Conservation (phyloP, 768 basidiomycete species). For the Trametes sanguinea region DNA sequence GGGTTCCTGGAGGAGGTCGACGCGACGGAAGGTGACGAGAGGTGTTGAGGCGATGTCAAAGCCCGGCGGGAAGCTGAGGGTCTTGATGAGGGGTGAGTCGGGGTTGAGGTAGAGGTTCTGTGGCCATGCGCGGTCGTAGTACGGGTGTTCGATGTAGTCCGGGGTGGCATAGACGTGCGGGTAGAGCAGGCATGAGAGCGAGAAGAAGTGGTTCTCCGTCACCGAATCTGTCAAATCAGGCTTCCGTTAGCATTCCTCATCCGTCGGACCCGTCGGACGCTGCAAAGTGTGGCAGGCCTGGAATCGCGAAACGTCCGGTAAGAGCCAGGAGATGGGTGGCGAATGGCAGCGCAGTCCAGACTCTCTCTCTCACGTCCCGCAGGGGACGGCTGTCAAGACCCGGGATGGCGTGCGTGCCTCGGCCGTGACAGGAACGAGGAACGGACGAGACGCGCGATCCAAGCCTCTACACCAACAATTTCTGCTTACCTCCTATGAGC, state of each 20-base stretch:
- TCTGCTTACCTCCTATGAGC: slow-evolving; percentile 56
- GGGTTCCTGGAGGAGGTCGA: slow-evolving; percentile 57
- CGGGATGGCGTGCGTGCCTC: background rate
- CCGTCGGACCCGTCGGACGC: background rate
- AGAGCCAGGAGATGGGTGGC: no score
- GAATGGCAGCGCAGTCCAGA: no score
- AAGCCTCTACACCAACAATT: background rate
- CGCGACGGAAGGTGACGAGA: slow-evolving; percentile 63
- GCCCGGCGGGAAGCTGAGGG: slow-evolving; percentile 47
- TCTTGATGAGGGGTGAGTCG: slow-evolving; percentile 47
- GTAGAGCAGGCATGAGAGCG: slow-evolving; percentile 63
- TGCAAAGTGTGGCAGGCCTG: no score
- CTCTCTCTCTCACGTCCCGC: no score
- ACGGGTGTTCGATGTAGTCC: slow-evolving; percentile 52
- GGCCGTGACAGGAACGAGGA: background rate
- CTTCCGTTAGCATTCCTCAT: background rate
- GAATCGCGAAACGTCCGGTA: no score
- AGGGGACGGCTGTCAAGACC: no score
- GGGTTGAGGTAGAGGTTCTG: slow-evolving; percentile 66
- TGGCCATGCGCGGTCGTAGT: slow-evolving; percentile 65
- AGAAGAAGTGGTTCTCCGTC: slow-evolving; percentile 75
- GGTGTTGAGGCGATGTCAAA: slow-evolving; percentile 62
- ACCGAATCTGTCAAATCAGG: slow-evolving; percentile 52
- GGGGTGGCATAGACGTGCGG: slow-evolving; percentile 70
- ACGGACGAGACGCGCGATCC: background rate